Conservation (phyloP, 78 protist species). For the Dictyostelium firmibasis region DNA sequence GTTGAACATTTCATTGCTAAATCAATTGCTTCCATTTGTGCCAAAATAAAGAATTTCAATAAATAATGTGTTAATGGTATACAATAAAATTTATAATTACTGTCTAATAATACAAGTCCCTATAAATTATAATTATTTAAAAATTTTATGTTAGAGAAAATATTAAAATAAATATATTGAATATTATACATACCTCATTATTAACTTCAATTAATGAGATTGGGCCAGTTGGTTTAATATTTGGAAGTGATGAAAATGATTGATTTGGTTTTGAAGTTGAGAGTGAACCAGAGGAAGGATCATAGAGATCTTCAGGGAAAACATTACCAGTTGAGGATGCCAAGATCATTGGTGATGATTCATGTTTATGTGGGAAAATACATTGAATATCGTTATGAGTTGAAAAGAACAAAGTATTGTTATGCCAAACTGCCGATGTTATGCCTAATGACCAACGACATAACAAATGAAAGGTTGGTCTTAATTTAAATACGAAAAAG, state of each 20-base stretch:
- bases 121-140: background rate
- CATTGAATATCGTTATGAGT: slow-evolving; percentile 57
- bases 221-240: slow-evolving; percentile 38
- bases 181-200: slow-evolving; percentile 30
- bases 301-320: slow-evolving; percentile 67
- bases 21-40: slow-evolving; percentile 49
- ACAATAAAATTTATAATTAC: slow-evolving; percentile 55
- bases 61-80: slow-evolving; percentile 65
- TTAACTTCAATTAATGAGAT: slow-evolving; percentile 28
- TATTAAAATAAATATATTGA: too few species aligned
- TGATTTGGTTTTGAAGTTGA: slow-evolving; percentile 64
- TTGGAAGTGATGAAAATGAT: slow-evolving; percentile 46
- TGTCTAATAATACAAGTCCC: slow-evolving; percentile 34
- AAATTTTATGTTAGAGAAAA: background rate
- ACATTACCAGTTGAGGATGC: slow-evolving; percentile 20
- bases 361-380: slow-evolving; percentile 67
- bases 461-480: slow-evolving; percentile 39
- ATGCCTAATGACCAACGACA: slow-evolving; percentile 50
- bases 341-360: slow-evolving; percentile 34
- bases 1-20: slow-evolving; percentile 56
- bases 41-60: slow-evolving; percentile 55
- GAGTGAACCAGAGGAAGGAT: slow-evolving; percentile 15
- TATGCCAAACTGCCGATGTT: slow-evolving; percentile 67
- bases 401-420: slow-evolving; percentile 55
- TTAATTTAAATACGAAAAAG: slow-evolving; percentile 38